A percentile compares a stretch with the other conserved stretches of the same genome.
Conservation (phyloP, 176 grass and related monocot genomes). For the Luzula sylvatica region DNA sequence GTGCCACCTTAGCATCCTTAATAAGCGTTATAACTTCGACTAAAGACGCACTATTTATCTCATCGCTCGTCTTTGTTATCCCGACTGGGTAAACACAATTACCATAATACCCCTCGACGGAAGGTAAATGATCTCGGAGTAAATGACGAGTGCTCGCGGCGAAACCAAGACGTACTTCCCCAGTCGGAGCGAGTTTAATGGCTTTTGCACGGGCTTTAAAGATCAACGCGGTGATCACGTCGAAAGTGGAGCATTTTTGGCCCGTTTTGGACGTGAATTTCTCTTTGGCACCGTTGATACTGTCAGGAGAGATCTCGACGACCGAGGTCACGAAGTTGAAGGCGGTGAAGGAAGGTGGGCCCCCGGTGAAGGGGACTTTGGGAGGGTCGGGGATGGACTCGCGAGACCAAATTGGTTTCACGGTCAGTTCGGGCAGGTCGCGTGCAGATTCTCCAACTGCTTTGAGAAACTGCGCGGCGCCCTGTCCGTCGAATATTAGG, state of each 20-base stretch:
- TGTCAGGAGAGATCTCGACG: constrained; percentile 44
- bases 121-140: constrained; percentile 37
- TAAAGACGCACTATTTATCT: constrained; percentile 28
- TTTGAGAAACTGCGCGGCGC: constrained; percentile 49
- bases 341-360: constrained; percentile 19
- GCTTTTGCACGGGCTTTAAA: constrained; percentile 46
- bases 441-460: constrained; percentile 50
- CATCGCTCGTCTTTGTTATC: constrained; percentile 24
- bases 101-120: constrained; percentile 49
- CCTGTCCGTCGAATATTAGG: constrained; percentile 49
- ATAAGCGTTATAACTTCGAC: constrained; percentile 32
- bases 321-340: constrained; percentile 46
- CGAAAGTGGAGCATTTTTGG: constrained; percentile 56
- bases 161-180: constrained; percentile 31
- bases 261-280: constrained; percentile 32
- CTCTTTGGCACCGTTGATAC: constrained; percentile 38
- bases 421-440: constrained; percentile 26
- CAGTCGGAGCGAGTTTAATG: constrained; percentile 21
- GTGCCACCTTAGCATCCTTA: constrained; percentile 37
- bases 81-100: constrained; percentile 53
- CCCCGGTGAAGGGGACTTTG: constrained; percentile 24
- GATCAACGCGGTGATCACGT: constrained; percentile 55
- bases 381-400: constrained; percentile 59
- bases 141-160: constrained; percentile 53
- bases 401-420: constrained; percentile 43